Conservation (phyloP, 176 grass and related monocot species). For the Thinopyrum elongatum region DNA sequence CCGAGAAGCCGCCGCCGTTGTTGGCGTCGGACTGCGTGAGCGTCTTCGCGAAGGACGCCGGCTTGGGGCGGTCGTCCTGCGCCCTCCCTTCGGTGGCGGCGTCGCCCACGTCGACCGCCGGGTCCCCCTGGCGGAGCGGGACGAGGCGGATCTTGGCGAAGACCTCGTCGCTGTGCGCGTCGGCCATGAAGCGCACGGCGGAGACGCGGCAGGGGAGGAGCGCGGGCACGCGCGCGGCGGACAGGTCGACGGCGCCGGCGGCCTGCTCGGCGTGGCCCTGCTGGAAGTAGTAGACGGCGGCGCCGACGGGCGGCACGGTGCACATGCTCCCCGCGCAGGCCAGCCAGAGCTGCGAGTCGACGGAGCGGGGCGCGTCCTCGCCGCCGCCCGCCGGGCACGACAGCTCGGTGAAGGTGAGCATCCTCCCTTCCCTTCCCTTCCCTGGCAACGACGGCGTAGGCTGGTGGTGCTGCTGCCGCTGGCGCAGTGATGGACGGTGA, state of each 20-base stretch:
- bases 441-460: no score
- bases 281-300: constrained; percentile 90
- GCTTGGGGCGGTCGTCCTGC: constrained; percentile 5
- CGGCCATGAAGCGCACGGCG: constrained; percentile 72
- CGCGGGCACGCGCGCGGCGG: constrained; percentile 35
- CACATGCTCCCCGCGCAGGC: constrained; percentile 89
- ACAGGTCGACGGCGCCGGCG: constrained; percentile 34
- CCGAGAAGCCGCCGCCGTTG: constrained; percentile 89
- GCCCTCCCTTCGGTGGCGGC: not conserved
- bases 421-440: no score
- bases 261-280: constrained; percentile 99
- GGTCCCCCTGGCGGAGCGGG: constrained; percentile 40
- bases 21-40: constrained; percentile 95
- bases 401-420: constrained; percentile 47
- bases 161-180: constrained; percentile 67
- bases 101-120: constrained; percentile 34
- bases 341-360: constrained; percentile 87
- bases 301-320: constrained; percentile 76
- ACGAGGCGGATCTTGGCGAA: constrained; percentile 66
- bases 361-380: not conserved
- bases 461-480: no score
- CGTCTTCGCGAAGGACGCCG: constrained; percentile 77
- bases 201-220: constrained; percentile 57
- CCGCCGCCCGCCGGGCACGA: constrained; percentile 18
- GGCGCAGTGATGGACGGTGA: no score